A percentile compares a stretch with the other conserved stretches of the same genome.
Evolutionary conservation across 176 grass and related monocot genomes (phyloP).

Genomic region (Triticum aestivum): IWGSC_CS_RefSeq_v2.1 NC_057794.1:341781841-341782340

Average conservation of each 20-base stretch:
- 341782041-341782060: neutral
- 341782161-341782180: neutral
- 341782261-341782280: constrained; percentile 8
- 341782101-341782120: neutral
- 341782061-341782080: neutral
- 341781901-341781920: neutral
- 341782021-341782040: neutral
- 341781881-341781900: neutral
- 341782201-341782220: neutral
- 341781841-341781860: constrained; percentile 1
- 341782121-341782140: neutral
- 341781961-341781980: neutral
- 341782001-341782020: neutral
- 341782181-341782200: neutral
- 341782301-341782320: neutral
- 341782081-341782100: neutral
- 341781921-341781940: neutral
- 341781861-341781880: neutral
- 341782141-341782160: neutral
- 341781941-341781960: neutral
- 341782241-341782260: neutral
- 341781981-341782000: neutral
- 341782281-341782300: neutral
- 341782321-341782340: neutral
- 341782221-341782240: neutral